These are phyloP conservation scores for Boehmeria nivea DNA, from an alignment of 306 rosid genomes.

Conservation along the genomic window DNA sequence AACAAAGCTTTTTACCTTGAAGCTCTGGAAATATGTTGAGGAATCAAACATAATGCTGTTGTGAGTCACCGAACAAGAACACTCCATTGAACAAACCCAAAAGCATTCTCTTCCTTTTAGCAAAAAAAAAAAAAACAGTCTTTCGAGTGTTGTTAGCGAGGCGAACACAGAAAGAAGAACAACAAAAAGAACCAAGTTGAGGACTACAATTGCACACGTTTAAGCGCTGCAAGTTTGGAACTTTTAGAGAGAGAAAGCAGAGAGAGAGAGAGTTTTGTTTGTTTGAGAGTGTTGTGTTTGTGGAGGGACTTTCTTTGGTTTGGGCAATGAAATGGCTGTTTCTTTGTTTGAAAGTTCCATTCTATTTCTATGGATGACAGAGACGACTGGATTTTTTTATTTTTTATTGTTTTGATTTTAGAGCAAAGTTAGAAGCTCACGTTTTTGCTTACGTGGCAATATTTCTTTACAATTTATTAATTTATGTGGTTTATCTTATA, in stretches of 20 bases:
- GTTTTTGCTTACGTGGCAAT: conserved; percentile 36
- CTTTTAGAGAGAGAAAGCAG: neutral
- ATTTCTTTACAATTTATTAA: neutral
- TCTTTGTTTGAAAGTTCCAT: neutral
- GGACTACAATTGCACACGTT: conserved; percentile 58
- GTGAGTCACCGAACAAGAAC: conserved; percentile 35
- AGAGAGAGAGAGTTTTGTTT: neutral
- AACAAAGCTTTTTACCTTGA: conserved; percentile 40
- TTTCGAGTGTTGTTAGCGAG: too few species aligned
- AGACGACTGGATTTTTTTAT: conserved; percentile 17
- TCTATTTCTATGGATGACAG: conserved; percentile 10
- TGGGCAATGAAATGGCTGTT: conserved; percentile 2
- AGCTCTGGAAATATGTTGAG: conserved; percentile 48
- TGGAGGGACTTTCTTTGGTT: conserved; percentile 17
- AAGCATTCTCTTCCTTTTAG: conserved; percentile 20
- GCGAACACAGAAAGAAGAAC: too few species aligned
- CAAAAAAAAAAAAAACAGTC: conserved; percentile 8
- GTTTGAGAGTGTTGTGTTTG: neutral
- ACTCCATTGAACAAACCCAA: conserved; percentile 35
- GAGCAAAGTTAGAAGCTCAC: conserved; percentile 11
- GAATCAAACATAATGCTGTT: conserved; percentile 60
- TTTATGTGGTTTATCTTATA: neutral
- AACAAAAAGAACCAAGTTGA: conserved; percentile 24
- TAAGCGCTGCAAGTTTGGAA: conserved; percentile 13
- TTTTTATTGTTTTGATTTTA: neutral